Evolutionary conservation across 768 basidiomycete species (phyloP).

Genomic region (Lanmaoa rubissima): DNA sequence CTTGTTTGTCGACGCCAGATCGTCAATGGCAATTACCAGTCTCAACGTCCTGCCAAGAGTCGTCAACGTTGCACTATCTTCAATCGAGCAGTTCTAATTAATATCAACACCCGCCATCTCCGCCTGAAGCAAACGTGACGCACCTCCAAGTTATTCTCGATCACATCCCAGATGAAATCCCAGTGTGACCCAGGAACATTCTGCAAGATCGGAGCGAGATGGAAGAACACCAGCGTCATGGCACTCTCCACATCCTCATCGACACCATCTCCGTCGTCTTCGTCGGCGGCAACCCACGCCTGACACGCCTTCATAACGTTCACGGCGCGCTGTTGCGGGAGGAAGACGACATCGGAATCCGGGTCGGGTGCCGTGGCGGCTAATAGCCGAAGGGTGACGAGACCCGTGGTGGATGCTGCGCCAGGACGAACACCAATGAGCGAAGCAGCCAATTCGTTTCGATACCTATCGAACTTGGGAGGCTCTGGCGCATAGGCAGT

Average conservation of each 20-base stretch:
- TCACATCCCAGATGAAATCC: constrained; percentile 87
- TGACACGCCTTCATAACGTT: constrained; percentile 85
- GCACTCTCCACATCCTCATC: constrained; percentile 77
- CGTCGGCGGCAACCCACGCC: constrained; percentile 68
- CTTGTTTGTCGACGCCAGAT: constrained; percentile 72
- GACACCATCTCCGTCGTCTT: constrained; percentile 55
- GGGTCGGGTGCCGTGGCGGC: constrained; percentile 70
- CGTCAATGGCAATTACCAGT: constrained; percentile 65
- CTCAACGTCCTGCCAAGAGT: constrained; percentile 67
- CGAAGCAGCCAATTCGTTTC: constrained; percentile 88
- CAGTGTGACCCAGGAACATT: constrained; percentile 86
- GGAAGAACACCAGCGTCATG: constrained; percentile 69
- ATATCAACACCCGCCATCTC: background rate
- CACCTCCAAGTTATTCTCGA: constrained; percentile 89
- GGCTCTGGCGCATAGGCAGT: constrained; percentile 65
- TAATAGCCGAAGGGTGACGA: constrained; percentile 66
- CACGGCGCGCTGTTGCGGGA: constrained; percentile 81
- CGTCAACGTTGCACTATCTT: constrained; percentile 57
- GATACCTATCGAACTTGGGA: constrained; percentile 69
- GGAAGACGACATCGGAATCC: constrained; percentile 78
- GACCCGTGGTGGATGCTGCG: constrained; percentile 67
- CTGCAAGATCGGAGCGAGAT: constrained; percentile 85
- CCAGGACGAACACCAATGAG: constrained; percentile 62
- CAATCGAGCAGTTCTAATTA: constrained; percentile 56
- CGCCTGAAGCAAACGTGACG: constrained; percentile 11